A percentile compares a stretch with the other conserved stretches of the same genome.
These are phyloP conservation scores for Zygosaccharomyces kombuchaensis DNA, from an alignment of 805 yeast species.

Conservation along the genomic window DNA sequence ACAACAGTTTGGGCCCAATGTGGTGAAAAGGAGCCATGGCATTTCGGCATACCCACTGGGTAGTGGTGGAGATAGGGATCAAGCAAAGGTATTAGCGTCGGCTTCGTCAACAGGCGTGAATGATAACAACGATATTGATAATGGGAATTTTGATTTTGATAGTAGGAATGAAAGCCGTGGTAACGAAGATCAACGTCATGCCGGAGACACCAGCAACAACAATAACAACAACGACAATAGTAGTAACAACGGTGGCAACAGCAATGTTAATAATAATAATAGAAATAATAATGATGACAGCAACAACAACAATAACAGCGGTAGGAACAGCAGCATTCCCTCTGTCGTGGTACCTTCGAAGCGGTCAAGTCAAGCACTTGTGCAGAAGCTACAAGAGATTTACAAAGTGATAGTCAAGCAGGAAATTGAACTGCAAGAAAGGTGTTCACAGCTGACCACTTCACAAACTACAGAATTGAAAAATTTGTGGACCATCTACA, in stretches of 20 bases:
- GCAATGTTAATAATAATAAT: slow-evolving; percentile 11
- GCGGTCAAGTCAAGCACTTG: slow-evolving; percentile 45
- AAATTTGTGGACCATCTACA: slow-evolving; percentile 68
- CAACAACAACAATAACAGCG: slow-evolving; percentile 20
- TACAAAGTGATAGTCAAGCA: slow-evolving; percentile 63
- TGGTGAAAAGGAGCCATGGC: neutral
- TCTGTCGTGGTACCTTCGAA: slow-evolving; percentile 20
- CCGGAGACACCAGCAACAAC: slow-evolving; percentile 3
- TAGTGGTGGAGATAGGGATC: slow-evolving; percentile 1
- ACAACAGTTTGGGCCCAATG: neutral
- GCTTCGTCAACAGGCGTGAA: slow-evolving; percentile 1
- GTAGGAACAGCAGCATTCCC: slow-evolving; percentile 22
- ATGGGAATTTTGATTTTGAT: slow-evolving; percentile 5
- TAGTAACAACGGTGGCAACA: slow-evolving; percentile 7
- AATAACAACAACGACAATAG: slow-evolving; percentile 6
- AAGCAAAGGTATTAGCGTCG: neutral
- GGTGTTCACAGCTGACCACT: slow-evolving; percentile 56
- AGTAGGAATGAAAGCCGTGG: slow-evolving; percentile 4
- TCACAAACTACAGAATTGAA: slow-evolving; percentile 55
- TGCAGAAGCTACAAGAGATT: slow-evolving; percentile 68
- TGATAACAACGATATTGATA: slow-evolving; percentile 4
- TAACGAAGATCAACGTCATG: neutral
- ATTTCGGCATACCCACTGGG: slow-evolving; percentile 1
- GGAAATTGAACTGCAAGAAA: slow-evolving; percentile 66
- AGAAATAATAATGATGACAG: slow-evolving; percentile 17